Evolutionary conservation across 768 basidiomycete species (phyloP), one percentile per base, ranked within the genome.

Genomic region (Collybiopsis confluens): DNA sequence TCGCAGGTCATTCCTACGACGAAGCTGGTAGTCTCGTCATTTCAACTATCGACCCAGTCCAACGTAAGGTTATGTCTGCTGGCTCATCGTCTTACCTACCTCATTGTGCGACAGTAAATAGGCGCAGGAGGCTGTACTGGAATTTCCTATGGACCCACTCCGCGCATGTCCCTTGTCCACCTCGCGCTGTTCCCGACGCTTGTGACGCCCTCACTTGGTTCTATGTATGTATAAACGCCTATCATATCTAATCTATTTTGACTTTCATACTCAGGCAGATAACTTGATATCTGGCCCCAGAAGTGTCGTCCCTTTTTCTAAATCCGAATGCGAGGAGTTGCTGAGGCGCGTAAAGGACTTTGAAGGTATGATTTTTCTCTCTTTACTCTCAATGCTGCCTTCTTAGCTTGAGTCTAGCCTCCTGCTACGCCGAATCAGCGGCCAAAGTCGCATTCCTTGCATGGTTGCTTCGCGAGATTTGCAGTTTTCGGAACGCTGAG

Each of bases 231-330:
- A 28, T 11, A 42, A 41, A 11, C 23, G 7, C 13, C 9, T 41
- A 36, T 45, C 20, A 37, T n/a, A 10, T 21, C 24, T 1, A 36
- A 10, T 11, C 15, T 11, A 28, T 2, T 54, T 44, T 48, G 18
- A 30, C 15, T 48, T 3, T 4, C 10, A 24, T 33, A 20, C 13
- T 8, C 24, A 74, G 71, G 72, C 70, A 53, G 80, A 81, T 55
- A 81, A 82, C 58, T 59, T 81, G 40, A 74, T 76, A 40, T 70
- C 71, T 18, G 76, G 75, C 21, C 42, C 67, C 3, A 68, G 61
- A 41, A 78, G 76, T 56, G 63, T 69, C 1, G 77, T 75, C 15
- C 80, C 81, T 2, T 82, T 82, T 56, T 80, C 80, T 1, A 80
- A 79, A 61, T 45, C 54, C 2, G 79, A 82, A 65, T 81, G 80